Conservation (phyloP, 108 stramenopile genomes). For the Cyclotella atomus region DNA sequence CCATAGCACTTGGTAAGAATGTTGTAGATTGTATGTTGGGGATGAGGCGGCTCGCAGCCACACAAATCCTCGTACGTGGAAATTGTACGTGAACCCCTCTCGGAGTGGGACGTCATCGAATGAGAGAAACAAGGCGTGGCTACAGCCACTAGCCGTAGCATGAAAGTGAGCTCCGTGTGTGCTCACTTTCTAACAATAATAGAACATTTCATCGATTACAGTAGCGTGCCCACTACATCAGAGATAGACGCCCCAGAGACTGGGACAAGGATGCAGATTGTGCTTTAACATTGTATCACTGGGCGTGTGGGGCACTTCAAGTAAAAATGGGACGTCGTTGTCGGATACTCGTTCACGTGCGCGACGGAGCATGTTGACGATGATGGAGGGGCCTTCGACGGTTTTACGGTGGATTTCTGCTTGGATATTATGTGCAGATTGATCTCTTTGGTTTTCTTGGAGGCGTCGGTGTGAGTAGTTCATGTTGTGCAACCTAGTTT, state of each 20-base stretch:
- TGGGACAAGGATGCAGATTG: not conserved
- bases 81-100: too few relatives aligned
- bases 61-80: too few relatives aligned
- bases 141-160: too few relatives aligned
- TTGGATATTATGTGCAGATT: too few relatives aligned
- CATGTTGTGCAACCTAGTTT: not conserved
- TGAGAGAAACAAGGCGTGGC: too few relatives aligned
- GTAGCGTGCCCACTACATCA: not conserved
- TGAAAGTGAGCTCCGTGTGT: too few relatives aligned
- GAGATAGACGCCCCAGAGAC: not conserved
- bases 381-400: slow-evolving; percentile 1
- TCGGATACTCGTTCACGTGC: slow-evolving; percentile 32
- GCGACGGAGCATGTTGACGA: slow-evolving; percentile 31
- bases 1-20: slow-evolving; percentile 41
- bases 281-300: slow-evolving; percentile 14
- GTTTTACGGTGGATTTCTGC: not conserved
- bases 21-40: too few relatives aligned
- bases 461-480: not conserved
- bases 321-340: slow-evolving; percentile 32
- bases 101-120: too few relatives aligned
- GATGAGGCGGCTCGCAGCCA: too few relatives aligned
- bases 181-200: not conserved
- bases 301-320: slow-evolving; percentile 23
- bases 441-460: not conserved
- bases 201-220: not conserved